phyloP scores from a whole-genome alignment of 129 eudicot species.

The Silybum marianum region DNA sequence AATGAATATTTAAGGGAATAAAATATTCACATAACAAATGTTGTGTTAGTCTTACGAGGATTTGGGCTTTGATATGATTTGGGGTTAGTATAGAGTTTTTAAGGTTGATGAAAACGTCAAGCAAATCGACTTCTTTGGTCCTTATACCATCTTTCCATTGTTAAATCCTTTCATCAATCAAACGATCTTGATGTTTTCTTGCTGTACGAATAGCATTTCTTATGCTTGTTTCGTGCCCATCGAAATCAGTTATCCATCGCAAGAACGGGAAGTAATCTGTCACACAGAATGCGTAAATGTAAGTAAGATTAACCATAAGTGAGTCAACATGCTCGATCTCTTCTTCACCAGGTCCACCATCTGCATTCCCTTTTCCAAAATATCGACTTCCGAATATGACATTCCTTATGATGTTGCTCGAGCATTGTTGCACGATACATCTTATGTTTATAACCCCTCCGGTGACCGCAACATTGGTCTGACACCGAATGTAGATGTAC shows the following conservation, averaged over 20 bases:
- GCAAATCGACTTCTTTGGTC: constrained; percentile 33
- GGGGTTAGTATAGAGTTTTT: constrained; percentile 11
- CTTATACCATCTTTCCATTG: constrained; percentile 28
- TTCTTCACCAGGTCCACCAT: constrained; percentile 8
- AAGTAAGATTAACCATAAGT: not conserved
- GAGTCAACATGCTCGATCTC: constrained; percentile 38
- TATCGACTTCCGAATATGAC: constrained; percentile 27
- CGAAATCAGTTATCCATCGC: constrained; percentile 34
- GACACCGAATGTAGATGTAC: constrained; percentile 9
- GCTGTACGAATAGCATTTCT: not conserved
- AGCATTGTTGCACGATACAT: constrained; percentile 21
- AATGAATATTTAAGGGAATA: not conserved
- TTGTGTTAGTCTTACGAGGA: constrained; percentile 21
- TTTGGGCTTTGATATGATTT: constrained; percentile 43
- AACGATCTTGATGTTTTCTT: constrained; percentile 35
- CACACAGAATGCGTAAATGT: constrained; percentile 26
- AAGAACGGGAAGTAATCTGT: constrained; percentile 41
- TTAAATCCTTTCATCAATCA: constrained; percentile 32
- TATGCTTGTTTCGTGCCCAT: constrained; percentile 29
- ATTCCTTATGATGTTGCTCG: constrained; percentile 33
- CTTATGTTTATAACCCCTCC: constrained; percentile 32
- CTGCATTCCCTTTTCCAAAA: constrained; percentile 37
- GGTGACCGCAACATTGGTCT: not conserved
- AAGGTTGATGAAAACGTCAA: constrained; percentile 42
- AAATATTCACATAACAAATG: not conserved